phyloP scores from a whole-genome alignment of 2,329 filamentous ascomycete species.

The Pseudocercospora crystallina region DNA sequence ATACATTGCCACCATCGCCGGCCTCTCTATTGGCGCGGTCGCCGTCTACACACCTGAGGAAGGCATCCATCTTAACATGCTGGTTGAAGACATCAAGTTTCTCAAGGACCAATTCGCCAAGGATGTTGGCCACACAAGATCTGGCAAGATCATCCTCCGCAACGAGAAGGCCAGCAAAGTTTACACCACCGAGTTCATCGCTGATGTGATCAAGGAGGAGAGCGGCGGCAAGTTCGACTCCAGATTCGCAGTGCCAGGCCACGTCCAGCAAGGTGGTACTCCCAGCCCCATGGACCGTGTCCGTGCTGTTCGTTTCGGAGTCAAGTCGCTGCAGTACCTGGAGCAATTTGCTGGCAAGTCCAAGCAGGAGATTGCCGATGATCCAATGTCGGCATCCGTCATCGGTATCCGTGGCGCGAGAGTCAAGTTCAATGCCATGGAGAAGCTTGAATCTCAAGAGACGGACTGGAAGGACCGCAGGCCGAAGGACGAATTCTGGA shows the following conservation, averaged over 20 bases:
- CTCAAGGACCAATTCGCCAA: conserved; percentile 80
- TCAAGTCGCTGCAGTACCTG: conserved; percentile 90
- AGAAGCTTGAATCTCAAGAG: conserved; percentile 74
- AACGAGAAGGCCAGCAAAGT: conserved; percentile 92
- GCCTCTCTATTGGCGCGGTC: conserved; percentile 84
- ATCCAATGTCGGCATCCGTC: conserved; percentile 72
- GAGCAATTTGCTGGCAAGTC: conserved; percentile 71
- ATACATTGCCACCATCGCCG: conserved; percentile 87
- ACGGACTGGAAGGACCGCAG: conserved; percentile 93
- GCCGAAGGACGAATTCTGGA: conserved; percentile 83
- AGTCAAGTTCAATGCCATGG: conserved; percentile 83
- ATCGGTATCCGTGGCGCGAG: conserved; percentile 91
- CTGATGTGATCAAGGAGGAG: conserved; percentile 93
- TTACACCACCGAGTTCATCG: conserved; percentile 90
- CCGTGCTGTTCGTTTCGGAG: conserved; percentile 84
- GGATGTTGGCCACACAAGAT: conserved; percentile 84
- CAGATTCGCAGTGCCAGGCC: conserved; percentile 84
- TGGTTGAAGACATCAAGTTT: conserved; percentile 84
- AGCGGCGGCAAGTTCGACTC: conserved; percentile 89
- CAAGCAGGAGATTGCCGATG: conserved; percentile 67
- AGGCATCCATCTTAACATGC: conserved; percentile 89
- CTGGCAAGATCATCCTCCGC: conserved; percentile 91
- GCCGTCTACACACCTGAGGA: conserved; percentile 98
- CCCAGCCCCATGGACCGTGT: conserved; percentile 96
- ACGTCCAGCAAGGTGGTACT: conserved; percentile 91